Conservation (phyloP, 805 yeast species). For the Metschnikowia vanudenii region DNA sequence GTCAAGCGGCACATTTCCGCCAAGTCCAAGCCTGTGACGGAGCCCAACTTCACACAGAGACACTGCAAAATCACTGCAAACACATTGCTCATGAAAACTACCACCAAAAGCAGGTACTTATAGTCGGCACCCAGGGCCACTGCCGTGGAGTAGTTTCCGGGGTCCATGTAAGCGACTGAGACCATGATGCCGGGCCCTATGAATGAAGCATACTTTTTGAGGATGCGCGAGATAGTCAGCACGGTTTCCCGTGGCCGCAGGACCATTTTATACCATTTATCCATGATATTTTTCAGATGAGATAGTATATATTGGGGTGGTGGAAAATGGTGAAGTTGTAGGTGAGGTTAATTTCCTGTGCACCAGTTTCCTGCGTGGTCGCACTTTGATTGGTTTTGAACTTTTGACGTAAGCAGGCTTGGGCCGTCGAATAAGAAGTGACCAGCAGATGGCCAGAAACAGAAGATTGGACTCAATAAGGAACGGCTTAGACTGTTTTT, state of each 20-base stretch:
- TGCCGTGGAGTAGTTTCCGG: slow-evolving; percentile 90
- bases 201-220: slow-evolving; percentile 61
- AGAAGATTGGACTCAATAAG: too few relatives aligned
- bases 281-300: too few relatives aligned
- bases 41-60: slow-evolving; percentile 80
- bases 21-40: slow-evolving; percentile 85
- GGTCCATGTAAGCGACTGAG: slow-evolving; percentile 89
- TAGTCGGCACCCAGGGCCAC: slow-evolving; percentile 85
- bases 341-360: too few relatives aligned
- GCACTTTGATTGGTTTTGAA: too few relatives aligned
- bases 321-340: too few relatives aligned
- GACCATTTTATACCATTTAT: background rate
- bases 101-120: slow-evolving; percentile 68
- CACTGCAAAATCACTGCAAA: slow-evolving; percentile 83
- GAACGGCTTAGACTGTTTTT: too few relatives aligned
- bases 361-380: too few relatives aligned
- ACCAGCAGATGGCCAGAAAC: too few relatives aligned
- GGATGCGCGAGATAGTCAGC: slow-evolving; percentile 12
- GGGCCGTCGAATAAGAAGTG: too few relatives aligned
- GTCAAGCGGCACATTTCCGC: slow-evolving; percentile 79
- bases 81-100: slow-evolving; percentile 71
- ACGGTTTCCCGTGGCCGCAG: slow-evolving; percentile 1
- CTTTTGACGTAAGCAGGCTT: too few relatives aligned
- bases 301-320: too few relatives aligned
- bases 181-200: slow-evolving; percentile 89